These are phyloP conservation scores for Crithidia bombi DNA, from an alignment of 208 protist genomes.

Conservation along the genomic window DNA sequence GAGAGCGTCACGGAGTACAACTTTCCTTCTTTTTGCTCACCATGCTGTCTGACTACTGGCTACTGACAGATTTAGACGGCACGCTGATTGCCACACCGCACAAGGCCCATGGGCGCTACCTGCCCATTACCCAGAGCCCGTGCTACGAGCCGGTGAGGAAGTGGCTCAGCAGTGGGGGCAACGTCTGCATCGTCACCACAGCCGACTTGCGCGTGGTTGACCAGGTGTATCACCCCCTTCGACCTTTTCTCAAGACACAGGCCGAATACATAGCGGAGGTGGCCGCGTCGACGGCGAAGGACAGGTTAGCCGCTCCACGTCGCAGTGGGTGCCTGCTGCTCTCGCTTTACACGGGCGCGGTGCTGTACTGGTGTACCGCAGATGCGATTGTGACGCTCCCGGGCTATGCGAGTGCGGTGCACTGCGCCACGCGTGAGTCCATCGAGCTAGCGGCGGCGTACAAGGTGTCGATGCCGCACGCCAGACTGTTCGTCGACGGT, in stretches of 20 bases:
- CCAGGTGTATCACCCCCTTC: slow-evolving; percentile 76
- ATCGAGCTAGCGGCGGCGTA: slow-evolving; percentile 42
- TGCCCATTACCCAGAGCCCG: slow-evolving; percentile 62
- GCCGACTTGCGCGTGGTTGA: slow-evolving; percentile 70
- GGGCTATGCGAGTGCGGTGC: slow-evolving; percentile 57
- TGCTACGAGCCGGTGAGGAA: slow-evolving; percentile 58
- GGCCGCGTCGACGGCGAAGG: neutral
- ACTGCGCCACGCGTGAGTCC: slow-evolving; percentile 67
- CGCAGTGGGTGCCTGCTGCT: slow-evolving; percentile 72
- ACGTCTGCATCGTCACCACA: slow-evolving; percentile 84
- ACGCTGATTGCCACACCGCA: slow-evolving; percentile 86
- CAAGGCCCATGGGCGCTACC: slow-evolving; percentile 81
- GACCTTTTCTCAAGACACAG: slow-evolving; percentile 33
- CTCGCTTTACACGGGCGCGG: slow-evolving; percentile 79
- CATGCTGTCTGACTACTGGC: slow-evolving; percentile 70
- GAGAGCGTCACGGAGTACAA: slow-evolving; percentile 11
- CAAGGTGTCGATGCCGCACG: slow-evolving; percentile 34
- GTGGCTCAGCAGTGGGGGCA: slow-evolving; percentile 78
- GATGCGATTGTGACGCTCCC: slow-evolving; percentile 51
- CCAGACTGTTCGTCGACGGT: slow-evolving; percentile 28
- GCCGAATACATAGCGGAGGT: slow-evolving; percentile 25
- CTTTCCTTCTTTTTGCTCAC: slow-evolving; percentile 2
- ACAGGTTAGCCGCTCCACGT: neutral
- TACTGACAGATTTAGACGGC: slow-evolving; percentile 84
- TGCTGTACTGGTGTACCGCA: slow-evolving; percentile 73